Evolutionary conservation across 495 filamentous ascomycete species (phyloP).

Genomic region (Aspergillus sclerotiicarbonarius): DNA sequence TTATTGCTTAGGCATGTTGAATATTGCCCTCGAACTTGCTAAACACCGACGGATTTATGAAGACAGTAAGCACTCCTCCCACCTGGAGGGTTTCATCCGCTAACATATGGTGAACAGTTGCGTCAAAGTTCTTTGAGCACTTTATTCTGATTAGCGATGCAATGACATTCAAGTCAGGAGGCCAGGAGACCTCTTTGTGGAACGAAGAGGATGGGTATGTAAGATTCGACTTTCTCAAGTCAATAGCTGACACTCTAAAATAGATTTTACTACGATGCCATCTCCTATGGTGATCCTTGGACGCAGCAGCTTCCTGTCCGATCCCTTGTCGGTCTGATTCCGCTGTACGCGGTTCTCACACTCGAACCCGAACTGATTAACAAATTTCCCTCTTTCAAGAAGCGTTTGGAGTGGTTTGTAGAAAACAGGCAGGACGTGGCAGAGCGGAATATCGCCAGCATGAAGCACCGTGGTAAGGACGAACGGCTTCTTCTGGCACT

Average conservation of each 20-base stretch:
- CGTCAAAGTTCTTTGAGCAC: constrained; percentile 97
- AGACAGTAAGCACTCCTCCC: constrained; percentile 57
- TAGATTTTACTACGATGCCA: constrained; percentile 95
- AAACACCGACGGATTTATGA: constrained; percentile 97
- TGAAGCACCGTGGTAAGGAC: constrained; percentile 82
- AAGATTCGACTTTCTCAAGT: not conserved
- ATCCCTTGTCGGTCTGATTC: constrained; percentile 90
- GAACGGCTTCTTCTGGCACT: constrained; percentile 81
- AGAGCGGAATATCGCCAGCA: constrained; percentile 88
- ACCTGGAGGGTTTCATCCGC: not conserved
- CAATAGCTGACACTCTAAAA: not conserved
- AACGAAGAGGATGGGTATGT: constrained; percentile 79
- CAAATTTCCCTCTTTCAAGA: constrained; percentile 90
- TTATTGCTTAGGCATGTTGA: constrained; percentile 92
- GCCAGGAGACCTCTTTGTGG: constrained; percentile 84
- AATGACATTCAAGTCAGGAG: constrained; percentile 84
- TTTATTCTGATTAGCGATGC: constrained; percentile 97
- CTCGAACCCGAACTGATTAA: constrained; percentile 92
- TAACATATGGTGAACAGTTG: constrained; percentile 48
- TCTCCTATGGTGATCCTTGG: constrained; percentile 90
- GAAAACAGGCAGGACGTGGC: constrained; percentile 80
- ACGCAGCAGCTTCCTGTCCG: constrained; percentile 87
- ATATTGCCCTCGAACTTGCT: constrained; percentile 89
- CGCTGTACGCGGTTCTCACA: constrained; percentile 86
- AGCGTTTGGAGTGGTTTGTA: constrained; percentile 88